phyloP scores from a whole-genome alignment of 1,139 yeast species.

The Magnusiomyces clavatus region DNA sequence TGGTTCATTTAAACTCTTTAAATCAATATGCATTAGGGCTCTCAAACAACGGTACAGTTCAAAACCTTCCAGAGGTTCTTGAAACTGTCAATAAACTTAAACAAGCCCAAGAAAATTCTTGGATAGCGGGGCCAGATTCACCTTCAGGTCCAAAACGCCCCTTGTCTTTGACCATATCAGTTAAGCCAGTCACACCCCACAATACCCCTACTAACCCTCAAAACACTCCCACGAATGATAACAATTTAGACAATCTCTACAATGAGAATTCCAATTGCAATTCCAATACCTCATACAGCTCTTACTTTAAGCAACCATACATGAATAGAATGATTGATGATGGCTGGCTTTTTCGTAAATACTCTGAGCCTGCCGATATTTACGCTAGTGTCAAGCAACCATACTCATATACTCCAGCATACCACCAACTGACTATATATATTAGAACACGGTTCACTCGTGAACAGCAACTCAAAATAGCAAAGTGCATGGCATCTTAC shows the following conservation, averaged over 20 bases:
- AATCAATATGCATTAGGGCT: slow-evolving; percentile 20
- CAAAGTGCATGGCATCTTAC: slow-evolving; percentile 81
- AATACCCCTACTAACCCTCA: not conserved
- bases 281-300: slow-evolving; percentile 2
- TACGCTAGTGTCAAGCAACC: slow-evolving; percentile 41
- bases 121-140: slow-evolving; percentile 10
- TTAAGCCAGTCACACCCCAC: not conserved
- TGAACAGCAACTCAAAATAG: slow-evolving; percentile 70
- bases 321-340: not conserved
- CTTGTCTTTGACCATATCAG: slow-evolving; percentile 11
- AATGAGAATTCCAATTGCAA: not conserved
- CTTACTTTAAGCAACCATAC: not conserved
- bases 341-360: slow-evolving; percentile 8
- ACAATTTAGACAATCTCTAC: not conserved
- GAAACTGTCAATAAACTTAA: slow-evolving; percentile 12
- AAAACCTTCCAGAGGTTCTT: slow-evolving; percentile 11
- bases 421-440: slow-evolving; percentile 72
- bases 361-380: slow-evolving; percentile 25
- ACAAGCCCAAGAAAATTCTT: not conserved
- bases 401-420: slow-evolving; percentile 83
- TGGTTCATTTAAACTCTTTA: slow-evolving; percentile 15
- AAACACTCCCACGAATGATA: not conserved
- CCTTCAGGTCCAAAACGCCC: slow-evolving; percentile 10
- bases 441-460: slow-evolving; percentile 64
- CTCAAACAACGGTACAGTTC: slow-evolving; percentile 8